These are phyloP conservation scores for Candida sp. DNA, from an alignment of 1,139 yeast genomes.

Conservation along the genomic window DNA sequence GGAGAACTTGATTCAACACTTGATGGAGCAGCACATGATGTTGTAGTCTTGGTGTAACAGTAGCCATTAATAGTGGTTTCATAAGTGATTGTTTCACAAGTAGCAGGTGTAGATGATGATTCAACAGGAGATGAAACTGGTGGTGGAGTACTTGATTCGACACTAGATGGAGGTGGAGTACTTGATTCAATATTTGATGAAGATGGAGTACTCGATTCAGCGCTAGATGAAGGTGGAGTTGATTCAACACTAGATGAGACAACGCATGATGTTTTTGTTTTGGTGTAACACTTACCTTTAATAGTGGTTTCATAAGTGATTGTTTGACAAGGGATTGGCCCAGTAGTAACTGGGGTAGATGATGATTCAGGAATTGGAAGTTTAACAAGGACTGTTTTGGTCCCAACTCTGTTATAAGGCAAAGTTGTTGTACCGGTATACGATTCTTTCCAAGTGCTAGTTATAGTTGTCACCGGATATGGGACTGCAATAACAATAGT, in stretches of 20 bases:
- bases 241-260: no score
- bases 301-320: background rate
- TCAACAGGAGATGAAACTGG: no score
- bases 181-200: no score
- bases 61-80: background rate
- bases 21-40: background rate
- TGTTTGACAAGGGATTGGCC: background rate
- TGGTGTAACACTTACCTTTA: background rate
- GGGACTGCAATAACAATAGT: conserved; percentile 15
- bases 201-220: no score
- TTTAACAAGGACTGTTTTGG: conserved; percentile 13
- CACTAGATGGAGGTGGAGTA: no score
- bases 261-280: no score
- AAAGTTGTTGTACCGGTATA: conserved; percentile 1
- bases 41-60: background rate
- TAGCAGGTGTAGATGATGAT: background rate
- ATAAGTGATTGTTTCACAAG: background rate
- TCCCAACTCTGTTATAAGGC: conserved; percentile 9
- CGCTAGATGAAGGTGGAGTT: no score
- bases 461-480: conserved; percentile 7
- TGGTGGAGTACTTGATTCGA: no score
- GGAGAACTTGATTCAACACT: no score
- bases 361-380: conserved; percentile 10
- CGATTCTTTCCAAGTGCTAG: conserved; percentile 4
- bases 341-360: background rate